phyloP scores from a whole-genome alignment of 352 stramenopile genomes.

The Globisporangium barbulae region DNA sequence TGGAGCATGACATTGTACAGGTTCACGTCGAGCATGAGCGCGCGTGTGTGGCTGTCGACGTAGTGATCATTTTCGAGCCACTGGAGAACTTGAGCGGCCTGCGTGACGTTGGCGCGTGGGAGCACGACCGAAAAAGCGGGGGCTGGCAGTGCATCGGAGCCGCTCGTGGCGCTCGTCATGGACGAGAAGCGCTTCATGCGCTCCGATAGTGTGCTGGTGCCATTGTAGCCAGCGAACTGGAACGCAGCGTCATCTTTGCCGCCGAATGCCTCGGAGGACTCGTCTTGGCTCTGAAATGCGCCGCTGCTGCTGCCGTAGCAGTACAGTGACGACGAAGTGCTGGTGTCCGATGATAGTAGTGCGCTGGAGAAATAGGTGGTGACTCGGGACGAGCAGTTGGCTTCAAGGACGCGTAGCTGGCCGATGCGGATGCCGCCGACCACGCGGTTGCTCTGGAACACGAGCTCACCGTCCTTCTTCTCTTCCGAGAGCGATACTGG shows the following conservation, averaged over 20 bases:
- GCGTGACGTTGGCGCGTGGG: slow-evolving; percentile 17
- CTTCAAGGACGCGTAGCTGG: slow-evolving; percentile 33
- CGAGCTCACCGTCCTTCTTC: background rate
- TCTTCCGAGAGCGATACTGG: background rate
- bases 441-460: slow-evolving; percentile 29
- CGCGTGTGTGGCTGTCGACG: slow-evolving; percentile 37
- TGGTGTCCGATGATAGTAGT: background rate
- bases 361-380: slow-evolving; percentile 24
- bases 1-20: slow-evolving; percentile 48
- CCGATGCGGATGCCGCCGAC: slow-evolving; percentile 45
- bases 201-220: slow-evolving; percentile 27
- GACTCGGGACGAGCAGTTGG: slow-evolving; percentile 34
- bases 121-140: slow-evolving; percentile 46
- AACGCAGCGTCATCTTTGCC: slow-evolving; percentile 17
- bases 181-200: slow-evolving; percentile 37
- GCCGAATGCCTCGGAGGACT: slow-evolving; percentile 22
- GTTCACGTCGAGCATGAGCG: slow-evolving; percentile 45
- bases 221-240: slow-evolving; percentile 31
- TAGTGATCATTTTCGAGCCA: slow-evolving; percentile 30
- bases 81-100: slow-evolving; percentile 22
- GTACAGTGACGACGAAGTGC: background rate
- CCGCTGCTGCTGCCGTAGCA: slow-evolving; percentile 27
- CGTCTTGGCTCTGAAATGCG: slow-evolving; percentile 20
- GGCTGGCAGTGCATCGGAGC: slow-evolving; percentile 24
- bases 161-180: slow-evolving; percentile 22